These are phyloP conservation scores for Oropetium thomaeum DNA, from an alignment of 176 grass and related monocot genomes.

Conservation along the genomic window DNA sequence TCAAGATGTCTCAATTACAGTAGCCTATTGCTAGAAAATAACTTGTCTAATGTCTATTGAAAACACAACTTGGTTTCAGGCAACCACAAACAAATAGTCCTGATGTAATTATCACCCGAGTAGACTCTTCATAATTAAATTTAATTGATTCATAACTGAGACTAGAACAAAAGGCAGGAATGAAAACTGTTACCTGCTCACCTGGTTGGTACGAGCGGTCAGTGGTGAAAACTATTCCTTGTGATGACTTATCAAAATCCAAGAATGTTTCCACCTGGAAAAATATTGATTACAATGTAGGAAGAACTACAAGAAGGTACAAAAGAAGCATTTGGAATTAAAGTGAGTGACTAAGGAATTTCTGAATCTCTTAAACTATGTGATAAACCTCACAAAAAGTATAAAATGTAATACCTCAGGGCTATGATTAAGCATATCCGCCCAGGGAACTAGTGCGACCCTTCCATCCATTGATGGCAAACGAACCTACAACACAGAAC, in stretches of 20 bases:
- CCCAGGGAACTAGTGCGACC: conserved; percentile 96
- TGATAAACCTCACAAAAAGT: not conserved
- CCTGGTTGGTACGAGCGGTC: conserved; percentile 90
- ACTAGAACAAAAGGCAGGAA: conserved; percentile 29
- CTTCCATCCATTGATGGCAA: conserved; percentile 94
- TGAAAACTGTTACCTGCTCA: conserved; percentile 84
- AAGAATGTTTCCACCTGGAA: conserved; percentile 93
- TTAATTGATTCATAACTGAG: not conserved
- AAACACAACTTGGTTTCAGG: not conserved
- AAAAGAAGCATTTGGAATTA: not conserved
- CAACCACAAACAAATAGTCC: not conserved
- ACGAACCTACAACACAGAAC: conserved; percentile 57
- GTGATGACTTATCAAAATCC: conserved; percentile 87
- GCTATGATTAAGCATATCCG: conserved; percentile 99
- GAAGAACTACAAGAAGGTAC: conserved; percentile 1
- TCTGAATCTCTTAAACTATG: not conserved
- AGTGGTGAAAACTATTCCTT: conserved; percentile 90
- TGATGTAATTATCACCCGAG: not conserved
- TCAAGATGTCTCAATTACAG: not conserved
- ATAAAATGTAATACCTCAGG: conserved; percentile 64
- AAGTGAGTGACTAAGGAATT: not conserved
- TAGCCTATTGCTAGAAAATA: conserved; percentile 12
- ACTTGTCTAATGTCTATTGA: not conserved
- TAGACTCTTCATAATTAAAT: not conserved
- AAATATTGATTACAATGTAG: conserved; percentile 22